Percentiles rank a stretch among this genome's conserved stretches.
Conservation (phyloP, 805 yeast species). For the Saccharomycopsis sp. region DNA sequence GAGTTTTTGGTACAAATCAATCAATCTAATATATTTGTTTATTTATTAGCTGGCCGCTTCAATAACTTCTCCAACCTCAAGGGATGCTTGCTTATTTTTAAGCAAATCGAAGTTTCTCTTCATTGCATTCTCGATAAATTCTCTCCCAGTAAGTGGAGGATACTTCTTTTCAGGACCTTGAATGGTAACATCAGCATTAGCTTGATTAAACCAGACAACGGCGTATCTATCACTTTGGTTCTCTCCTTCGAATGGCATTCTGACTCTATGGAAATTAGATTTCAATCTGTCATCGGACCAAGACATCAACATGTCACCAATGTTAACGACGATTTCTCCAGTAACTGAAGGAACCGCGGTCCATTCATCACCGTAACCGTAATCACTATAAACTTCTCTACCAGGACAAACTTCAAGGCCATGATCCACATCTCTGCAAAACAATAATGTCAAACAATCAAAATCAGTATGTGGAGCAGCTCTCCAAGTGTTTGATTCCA, state of each 20-base stretch:
- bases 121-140: conserved; percentile 32
- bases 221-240: conserved; percentile 29
- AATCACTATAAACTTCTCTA: conserved; percentile 31
- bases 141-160: conserved; percentile 28
- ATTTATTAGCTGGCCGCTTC: not conserved
- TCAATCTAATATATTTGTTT: not conserved
- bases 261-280: conserved; percentile 32
- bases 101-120: conserved; percentile 25
- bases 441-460: conserved; percentile 30
- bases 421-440: conserved; percentile 32
- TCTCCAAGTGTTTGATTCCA: conserved; percentile 28
- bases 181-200: conserved; percentile 29
- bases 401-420: conserved; percentile 34
- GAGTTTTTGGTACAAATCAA: no score
- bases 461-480: conserved; percentile 35
- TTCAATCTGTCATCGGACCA: conserved; percentile 32
- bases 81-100: conserved; percentile 2
- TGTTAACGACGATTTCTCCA: conserved; percentile 32
- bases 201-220: conserved; percentile 33
- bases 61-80: not conserved
- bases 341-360: conserved; percentile 30
- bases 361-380: conserved; percentile 32
- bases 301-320: conserved; percentile 35
- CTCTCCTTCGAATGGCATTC: conserved; percentile 27
- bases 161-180: conserved; percentile 28